Evolutionary conservation across 176 grass and related monocot species (phyloP).

Genomic region (Musa troglodytarum): DNA sequence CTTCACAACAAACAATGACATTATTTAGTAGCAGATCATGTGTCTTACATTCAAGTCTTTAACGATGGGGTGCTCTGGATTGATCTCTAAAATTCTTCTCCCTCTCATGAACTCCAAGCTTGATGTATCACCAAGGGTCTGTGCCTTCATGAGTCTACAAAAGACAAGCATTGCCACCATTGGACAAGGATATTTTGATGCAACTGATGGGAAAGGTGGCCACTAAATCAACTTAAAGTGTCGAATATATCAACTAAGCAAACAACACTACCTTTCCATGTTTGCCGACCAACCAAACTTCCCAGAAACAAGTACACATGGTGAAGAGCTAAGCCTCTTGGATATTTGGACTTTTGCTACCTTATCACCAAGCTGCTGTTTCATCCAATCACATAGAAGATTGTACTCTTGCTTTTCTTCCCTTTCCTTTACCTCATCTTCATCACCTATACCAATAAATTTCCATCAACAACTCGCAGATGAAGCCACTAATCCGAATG

Average conservation of each 20-base stretch:
- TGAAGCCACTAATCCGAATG: not conserved
- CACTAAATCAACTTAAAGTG: no score
- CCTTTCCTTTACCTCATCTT: constrained; percentile 61
- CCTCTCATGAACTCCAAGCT: constrained; percentile 95
- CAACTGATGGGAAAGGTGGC: no score
- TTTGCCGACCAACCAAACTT: constrained; percentile 97
- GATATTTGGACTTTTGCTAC: constrained; percentile 91
- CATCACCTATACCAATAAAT: constrained; percentile 45
- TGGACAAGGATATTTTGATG: no score
- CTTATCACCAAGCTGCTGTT: constrained; percentile 83
- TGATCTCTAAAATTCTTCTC: constrained; percentile 88
- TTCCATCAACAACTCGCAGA: constrained; percentile 1
- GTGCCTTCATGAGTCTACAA: constrained; percentile 92
- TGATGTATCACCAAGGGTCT: constrained; percentile 92
- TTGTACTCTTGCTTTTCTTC: constrained; percentile 76
- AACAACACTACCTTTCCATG: constrained; percentile 64
- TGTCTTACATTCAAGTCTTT: constrained; percentile 84
- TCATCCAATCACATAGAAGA: constrained; percentile 90
- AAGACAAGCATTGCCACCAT: not conserved
- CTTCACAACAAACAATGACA: no score
- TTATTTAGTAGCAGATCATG: not conserved
- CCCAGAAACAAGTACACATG: constrained; percentile 92
- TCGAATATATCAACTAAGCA: not conserved
- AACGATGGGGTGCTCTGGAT: constrained; percentile 73
- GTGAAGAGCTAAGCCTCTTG: constrained; percentile 80